phyloP scores from a whole-genome alignment of 768 basidiomycete species.

The Naganishia antarctica region DNA sequence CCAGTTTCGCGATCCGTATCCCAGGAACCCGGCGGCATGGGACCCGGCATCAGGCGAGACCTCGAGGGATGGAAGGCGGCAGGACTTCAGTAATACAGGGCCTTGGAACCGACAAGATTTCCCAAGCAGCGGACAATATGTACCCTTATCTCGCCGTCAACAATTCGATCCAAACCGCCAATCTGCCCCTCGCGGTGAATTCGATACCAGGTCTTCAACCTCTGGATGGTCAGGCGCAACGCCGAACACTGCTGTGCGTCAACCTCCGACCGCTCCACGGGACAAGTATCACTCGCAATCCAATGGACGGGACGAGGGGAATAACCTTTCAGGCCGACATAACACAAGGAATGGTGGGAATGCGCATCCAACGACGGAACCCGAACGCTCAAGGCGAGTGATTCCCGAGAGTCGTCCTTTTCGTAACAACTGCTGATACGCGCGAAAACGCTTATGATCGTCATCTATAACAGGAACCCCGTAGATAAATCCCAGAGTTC shows the following conservation, averaged over 20 bases:
- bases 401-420: background rate
- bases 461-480: background rate
- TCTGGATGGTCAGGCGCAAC: background rate
- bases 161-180: background rate
- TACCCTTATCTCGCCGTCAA: background rate
- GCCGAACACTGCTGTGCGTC: background rate
- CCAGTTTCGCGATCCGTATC: slow-evolving; percentile 4
- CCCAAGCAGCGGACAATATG: background rate
- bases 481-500: background rate
- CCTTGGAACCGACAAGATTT: background rate
- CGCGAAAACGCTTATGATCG: too few species aligned
- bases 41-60: background rate
- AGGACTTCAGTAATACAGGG: background rate
- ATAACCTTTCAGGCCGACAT: background rate
- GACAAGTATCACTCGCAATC: background rate
- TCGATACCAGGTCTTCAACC: background rate
- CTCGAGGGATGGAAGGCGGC: background rate
- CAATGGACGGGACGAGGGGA: background rate
- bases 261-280: background rate
- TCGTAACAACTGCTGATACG: background rate
- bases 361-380: background rate
- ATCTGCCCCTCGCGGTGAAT: background rate
- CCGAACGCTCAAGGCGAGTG: background rate
- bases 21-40: background rate
- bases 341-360: background rate